phyloP scores from a whole-genome alignment of 2,329 filamentous ascomycete species.

The Colletotrichum sp. region DNA sequence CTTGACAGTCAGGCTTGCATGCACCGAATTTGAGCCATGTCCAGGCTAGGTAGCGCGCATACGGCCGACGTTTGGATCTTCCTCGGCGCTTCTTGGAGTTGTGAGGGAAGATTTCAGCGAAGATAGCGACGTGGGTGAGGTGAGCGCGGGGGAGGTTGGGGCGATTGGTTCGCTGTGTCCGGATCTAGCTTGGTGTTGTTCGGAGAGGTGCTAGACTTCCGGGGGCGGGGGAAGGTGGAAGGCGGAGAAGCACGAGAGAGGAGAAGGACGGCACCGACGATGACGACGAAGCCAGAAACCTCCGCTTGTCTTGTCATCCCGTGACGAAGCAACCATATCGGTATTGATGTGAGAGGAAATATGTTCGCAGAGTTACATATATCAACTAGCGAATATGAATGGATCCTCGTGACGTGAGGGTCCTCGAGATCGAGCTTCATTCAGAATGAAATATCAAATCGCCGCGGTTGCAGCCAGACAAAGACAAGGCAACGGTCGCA shows the following conservation, averaged over 20 bases:
- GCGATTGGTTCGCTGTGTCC: slow-evolving; percentile 1
- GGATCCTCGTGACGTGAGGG: background rate
- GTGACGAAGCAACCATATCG: background rate
- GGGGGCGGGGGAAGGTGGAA: background rate
- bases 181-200: background rate
- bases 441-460: background rate
- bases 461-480: background rate
- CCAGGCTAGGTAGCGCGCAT: background rate
- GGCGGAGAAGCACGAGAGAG: background rate
- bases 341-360: background rate
- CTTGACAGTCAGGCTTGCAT: background rate
- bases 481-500: background rate
- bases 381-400: background rate
- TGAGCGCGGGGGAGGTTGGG: background rate
- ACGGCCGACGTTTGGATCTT: background rate
- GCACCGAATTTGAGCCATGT: background rate
- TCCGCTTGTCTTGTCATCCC: background rate
- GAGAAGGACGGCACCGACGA: background rate
- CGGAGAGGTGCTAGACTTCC: background rate
- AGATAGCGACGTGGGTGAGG: slow-evolving; percentile 1
- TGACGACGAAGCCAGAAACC: background rate
- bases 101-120: slow-evolving; percentile 11
- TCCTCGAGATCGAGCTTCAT: background rate
- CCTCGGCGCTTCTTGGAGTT: background rate
- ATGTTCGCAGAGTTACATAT: background rate